These are phyloP conservation scores for Silene noctiflora DNA, from an alignment of 179 eudicot species.

Conservation along the genomic window DNA sequence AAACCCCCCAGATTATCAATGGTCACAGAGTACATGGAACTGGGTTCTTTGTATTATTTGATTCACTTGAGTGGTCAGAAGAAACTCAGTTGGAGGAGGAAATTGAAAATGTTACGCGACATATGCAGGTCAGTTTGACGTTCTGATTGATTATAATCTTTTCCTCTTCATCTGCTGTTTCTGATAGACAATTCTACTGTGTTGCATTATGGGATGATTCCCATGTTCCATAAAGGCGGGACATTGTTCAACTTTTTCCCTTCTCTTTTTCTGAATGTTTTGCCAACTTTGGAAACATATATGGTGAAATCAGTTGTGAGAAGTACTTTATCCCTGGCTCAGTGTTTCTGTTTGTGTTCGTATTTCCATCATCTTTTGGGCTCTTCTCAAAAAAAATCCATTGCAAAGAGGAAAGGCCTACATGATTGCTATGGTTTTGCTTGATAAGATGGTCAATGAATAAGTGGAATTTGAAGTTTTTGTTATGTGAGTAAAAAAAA, in stretches of 20 bases:
- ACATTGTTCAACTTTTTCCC: background rate
- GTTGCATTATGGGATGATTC: background rate
- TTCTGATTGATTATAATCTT: background rate
- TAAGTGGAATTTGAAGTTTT: background rate
- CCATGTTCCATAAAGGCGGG: background rate
- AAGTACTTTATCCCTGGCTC: background rate
- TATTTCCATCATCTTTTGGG: background rate
- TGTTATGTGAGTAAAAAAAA: too few relatives aligned
- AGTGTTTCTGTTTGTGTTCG: background rate
- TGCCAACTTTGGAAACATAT: background rate
- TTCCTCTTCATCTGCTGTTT: background rate
- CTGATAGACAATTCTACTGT: background rate
- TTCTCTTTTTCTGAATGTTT: background rate
- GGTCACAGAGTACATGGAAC: conserved; percentile 99
- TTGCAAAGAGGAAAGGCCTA: background rate
- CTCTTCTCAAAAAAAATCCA: conserved; percentile 1
- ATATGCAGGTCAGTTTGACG: conserved; percentile 75
- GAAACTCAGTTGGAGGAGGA: conserved; percentile 93
- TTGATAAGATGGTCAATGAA: background rate
- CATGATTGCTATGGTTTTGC: background rate
- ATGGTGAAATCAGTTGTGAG: conserved; percentile 3
- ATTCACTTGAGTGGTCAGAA: conserved; percentile 95
- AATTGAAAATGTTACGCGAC: conserved; percentile 90
- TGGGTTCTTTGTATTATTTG: conserved; percentile 92
- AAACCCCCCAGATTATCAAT: conserved; percentile 90